Base-by-base conservation (phyloP, 1,139 yeast genomes). In the Candida tropicalis region DNA sequence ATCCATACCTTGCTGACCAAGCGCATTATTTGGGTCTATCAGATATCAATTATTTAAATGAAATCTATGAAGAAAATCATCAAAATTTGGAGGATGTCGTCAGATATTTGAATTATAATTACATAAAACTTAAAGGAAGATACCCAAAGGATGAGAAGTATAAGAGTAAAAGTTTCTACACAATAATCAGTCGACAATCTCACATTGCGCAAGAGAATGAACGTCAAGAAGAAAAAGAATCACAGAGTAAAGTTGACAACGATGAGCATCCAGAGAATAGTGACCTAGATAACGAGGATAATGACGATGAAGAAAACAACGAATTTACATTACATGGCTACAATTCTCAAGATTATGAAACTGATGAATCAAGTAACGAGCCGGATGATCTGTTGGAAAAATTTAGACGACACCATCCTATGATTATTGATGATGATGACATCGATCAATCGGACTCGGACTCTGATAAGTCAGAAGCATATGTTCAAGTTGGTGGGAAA, bases 1-100 rank as follows among this genome's bases (percentile, higher is more conserved):
- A 73, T 53, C 79, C 79, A 0, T 74, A 74, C 48, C 51, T 74
- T 17, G 73, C 77, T 3, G 79, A 74, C 48, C 76, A 72, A 47
- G 77, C 76, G 2, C 74, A 70, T 46, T 73, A 73, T 60, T 57
- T 74, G 38, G 78, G 74, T 1, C 56, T 74, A 9, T 61, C 74
- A 8, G 60, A 65, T 36, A 55, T 62, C 3, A 65, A 63, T 25
- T 63, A 66, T 41, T 57, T 73, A 46, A 72, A 73, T 52, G 70
- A 68, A 31, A 49, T 73, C 36, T 73, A 68, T 49, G 65, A 62
- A 38, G 68, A 65, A 12, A 58, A 58, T 33, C 65, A 63, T 17
- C 62, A 52, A 15, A 68, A 72, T 40, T 53, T 71, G 15, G 67
- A 64, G 32, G 54, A 54, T 2, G 70, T 74, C 37, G 60, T 73